Conservation (phyloP, 306 rosid genomes). For the Calophaca sinica region DNA sequence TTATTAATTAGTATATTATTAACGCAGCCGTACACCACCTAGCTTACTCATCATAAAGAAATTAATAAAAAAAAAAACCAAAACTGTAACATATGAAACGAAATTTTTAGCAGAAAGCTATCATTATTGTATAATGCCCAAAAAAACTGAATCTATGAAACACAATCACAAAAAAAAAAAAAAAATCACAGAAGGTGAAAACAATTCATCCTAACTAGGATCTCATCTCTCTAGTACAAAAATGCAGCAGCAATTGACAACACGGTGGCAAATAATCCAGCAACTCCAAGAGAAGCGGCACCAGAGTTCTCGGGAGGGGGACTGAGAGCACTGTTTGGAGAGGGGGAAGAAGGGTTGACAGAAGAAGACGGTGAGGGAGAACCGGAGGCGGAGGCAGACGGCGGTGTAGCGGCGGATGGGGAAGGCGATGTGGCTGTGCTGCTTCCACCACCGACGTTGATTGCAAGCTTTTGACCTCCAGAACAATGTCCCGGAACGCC, state of each 20-base stretch:
- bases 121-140: conserved; percentile 30
- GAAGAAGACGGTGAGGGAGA: conserved; percentile 34
- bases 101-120: conserved; percentile 5
- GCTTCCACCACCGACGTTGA: conserved; percentile 40
- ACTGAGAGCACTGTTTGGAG: conserved; percentile 26
- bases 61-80: background rate
- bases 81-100: conserved; percentile 25
- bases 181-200: background rate
- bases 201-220: background rate
- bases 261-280: conserved; percentile 50
- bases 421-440: conserved; percentile 9
- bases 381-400: background rate
- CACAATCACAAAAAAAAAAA: conserved; percentile 24
- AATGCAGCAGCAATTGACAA: conserved; percentile 55
- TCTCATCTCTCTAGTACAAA: conserved; percentile 52
- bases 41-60: background rate
- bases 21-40: background rate
- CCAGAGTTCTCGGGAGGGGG: conserved; percentile 50
- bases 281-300: conserved; percentile 47
- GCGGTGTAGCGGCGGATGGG: conserved; percentile 19
- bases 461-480: conserved; percentile 51
- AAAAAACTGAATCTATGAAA: conserved; percentile 40
- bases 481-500: conserved; percentile 44
- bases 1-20: background rate
- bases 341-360: conserved; percentile 44